These are phyloP conservation scores for Metschnikowia sp. DNA, from an alignment of 805 yeast genomes.

Conservation along the genomic window DNA sequence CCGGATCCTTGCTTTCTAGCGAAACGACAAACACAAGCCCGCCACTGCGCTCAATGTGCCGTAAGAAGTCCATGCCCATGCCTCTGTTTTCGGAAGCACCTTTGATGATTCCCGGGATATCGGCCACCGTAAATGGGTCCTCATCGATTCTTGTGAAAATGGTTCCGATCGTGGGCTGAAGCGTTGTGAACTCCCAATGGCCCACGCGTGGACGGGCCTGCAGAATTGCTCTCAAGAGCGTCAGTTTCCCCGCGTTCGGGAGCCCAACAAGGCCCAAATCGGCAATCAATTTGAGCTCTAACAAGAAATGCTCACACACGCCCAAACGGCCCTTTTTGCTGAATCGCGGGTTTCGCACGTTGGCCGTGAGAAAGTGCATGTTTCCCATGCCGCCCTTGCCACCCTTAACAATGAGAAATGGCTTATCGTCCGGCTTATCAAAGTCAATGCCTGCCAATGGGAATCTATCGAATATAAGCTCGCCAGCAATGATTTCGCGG, in stretches of 20 bases:
- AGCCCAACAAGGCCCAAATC: constrained; percentile 92
- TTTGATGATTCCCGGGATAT: constrained; percentile 91
- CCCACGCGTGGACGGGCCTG: constrained; percentile 89
- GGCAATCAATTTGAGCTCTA: constrained; percentile 86
- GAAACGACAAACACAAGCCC: constrained; percentile 87
- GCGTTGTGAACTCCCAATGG: constrained; percentile 95
- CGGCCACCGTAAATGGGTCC: constrained; percentile 87
- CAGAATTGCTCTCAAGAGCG: constrained; percentile 80
- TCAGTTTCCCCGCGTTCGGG: constrained; percentile 96
- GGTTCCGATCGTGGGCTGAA: constrained; percentile 90
- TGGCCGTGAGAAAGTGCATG: constrained; percentile 85
- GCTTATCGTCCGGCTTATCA: constrained; percentile 55
- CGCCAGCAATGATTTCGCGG: constrained; percentile 51
- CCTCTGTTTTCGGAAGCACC: constrained; percentile 87
- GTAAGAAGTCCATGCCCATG: constrained; percentile 86
- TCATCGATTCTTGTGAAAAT: constrained; percentile 62
- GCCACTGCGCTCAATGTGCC: constrained; percentile 89
- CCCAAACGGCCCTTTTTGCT: constrained; percentile 77
- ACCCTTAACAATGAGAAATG: constrained; percentile 70
- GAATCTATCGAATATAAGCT: constrained; percentile 60
- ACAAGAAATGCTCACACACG: constrained; percentile 59
- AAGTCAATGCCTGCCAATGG: constrained; percentile 84
- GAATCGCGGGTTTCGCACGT: constrained; percentile 86
- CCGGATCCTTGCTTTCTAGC: constrained; percentile 65
- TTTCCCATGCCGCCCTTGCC: constrained; percentile 96